These are phyloP conservation scores for Gossypium gossypioides DNA, from an alignment of 441 rosid species.

Conservation along the genomic window DNA sequence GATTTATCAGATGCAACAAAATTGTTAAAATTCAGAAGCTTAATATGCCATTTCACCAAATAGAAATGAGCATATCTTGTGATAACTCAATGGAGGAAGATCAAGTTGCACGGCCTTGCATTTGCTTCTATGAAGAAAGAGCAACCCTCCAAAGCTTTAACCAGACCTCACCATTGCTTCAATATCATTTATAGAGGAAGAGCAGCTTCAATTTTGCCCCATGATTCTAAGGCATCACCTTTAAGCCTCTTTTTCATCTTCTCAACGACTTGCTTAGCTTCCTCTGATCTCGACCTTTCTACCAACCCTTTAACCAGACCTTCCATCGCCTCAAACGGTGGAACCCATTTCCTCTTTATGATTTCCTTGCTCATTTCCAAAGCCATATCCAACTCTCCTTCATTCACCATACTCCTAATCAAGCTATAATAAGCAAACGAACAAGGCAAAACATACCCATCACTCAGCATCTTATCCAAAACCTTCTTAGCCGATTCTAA, in stretches of 20 bases:
- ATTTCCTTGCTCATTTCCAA: slow-evolving; percentile 21
- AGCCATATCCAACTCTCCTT: slow-evolving; percentile 22
- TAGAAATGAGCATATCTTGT: not conserved
- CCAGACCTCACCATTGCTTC: slow-evolving; percentile 14
- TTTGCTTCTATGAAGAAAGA: slow-evolving; percentile 10
- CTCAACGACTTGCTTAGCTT: slow-evolving; percentile 23
- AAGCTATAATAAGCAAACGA: slow-evolving; percentile 18
- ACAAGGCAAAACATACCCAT: slow-evolving; percentile 15
- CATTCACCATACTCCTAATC: slow-evolving; percentile 24
- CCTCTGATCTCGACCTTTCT: slow-evolving; percentile 17
- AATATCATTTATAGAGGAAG: slow-evolving; percentile 14
- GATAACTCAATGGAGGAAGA: not conserved
- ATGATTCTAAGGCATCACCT: slow-evolving; percentile 20
- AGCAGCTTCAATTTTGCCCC: slow-evolving; percentile 25
- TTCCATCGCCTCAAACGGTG: slow-evolving; percentile 22
- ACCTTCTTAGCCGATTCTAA: slow-evolving; percentile 22
- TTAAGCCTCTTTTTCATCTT: slow-evolving; percentile 25
- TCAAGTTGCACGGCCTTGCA: not conserved
- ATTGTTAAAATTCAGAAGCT: not conserved
- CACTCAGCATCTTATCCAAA: slow-evolving; percentile 17
- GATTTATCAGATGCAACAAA: not conserved
- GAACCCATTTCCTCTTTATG: slow-evolving; percentile 25
- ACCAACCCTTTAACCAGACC: slow-evolving; percentile 24
- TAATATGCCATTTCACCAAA: not conserved
- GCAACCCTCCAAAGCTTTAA: slow-evolving; percentile 1